Conservation (phyloP, 1,139 yeast genomes). For the Casaregolazyma lundiana region DNA sequence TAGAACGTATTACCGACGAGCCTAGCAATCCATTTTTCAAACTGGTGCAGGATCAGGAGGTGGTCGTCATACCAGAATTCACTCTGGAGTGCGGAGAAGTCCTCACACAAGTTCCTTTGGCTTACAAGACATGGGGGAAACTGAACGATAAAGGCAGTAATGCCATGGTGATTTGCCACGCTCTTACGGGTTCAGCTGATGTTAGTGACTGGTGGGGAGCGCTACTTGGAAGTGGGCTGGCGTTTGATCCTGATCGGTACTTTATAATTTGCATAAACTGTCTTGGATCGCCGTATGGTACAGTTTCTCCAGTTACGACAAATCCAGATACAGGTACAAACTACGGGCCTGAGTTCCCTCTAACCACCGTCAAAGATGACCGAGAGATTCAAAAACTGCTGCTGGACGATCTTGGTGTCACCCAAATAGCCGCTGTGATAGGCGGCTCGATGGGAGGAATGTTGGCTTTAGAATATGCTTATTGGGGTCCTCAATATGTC, state of each 20-base stretch:
- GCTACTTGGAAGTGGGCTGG: slow-evolving; percentile 73
- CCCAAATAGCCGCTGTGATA: slow-evolving; percentile 72
- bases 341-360: slow-evolving; percentile 93
- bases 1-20: slow-evolving; percentile 35
- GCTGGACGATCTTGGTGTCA: slow-evolving; percentile 66
- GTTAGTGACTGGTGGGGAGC: slow-evolving; percentile 99
- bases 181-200: slow-evolving; percentile 91
- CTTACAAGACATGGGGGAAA: slow-evolving; percentile 93
- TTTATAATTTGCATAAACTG: slow-evolving; percentile 85
- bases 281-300: slow-evolving; percentile 93
- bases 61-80: slow-evolving; percentile 74
- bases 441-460: slow-evolving; percentile 99
- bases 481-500: slow-evolving; percentile 67
- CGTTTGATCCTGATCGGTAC: slow-evolving; percentile 86
- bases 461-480: slow-evolving; percentile 84
- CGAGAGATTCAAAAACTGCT: slow-evolving; percentile 72
- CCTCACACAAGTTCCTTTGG: slow-evolving; percentile 74
- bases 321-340: slow-evolving; percentile 68
- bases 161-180: slow-evolving; percentile 86
- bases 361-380: slow-evolving; percentile 89
- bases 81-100: slow-evolving; percentile 79
- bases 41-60: slow-evolving; percentile 74
- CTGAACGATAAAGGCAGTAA: slow-evolving; percentile 64
- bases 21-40: slow-evolving; percentile 66
- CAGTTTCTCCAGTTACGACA: slow-evolving; percentile 82